phyloP scores from a whole-genome alignment of 2,329 filamentous ascomycete species.

The Geosmithia morbida region DNA sequence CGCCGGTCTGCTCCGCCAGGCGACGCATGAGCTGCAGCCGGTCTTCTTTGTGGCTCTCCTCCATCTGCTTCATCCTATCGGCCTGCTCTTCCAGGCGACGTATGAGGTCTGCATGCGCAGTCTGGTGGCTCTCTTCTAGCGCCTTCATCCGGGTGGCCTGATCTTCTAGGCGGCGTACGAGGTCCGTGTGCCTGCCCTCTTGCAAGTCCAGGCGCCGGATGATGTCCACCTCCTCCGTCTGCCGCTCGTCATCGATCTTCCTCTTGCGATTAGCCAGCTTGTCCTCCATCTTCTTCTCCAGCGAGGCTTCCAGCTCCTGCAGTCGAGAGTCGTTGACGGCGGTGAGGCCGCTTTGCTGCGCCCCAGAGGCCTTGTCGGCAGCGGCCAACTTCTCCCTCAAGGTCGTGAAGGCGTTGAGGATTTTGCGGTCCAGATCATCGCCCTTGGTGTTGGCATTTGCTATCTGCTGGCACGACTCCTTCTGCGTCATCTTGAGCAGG shows the following conservation, averaged over 20 bases:
- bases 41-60: too few relatives aligned
- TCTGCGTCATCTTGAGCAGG: neutral
- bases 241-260: neutral
- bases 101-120: too few relatives aligned
- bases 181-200: neutral
- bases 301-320: neutral
- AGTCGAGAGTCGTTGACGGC: neutral
- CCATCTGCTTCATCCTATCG: too few relatives aligned
- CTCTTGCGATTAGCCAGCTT: neutral
- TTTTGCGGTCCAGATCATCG: neutral
- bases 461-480: neutral
- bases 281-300: neutral
- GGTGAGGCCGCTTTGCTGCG: neutral
- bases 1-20: too few relatives aligned
- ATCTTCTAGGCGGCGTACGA: neutral
- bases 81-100: neutral
- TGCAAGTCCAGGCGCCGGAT: neutral
- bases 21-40: too few relatives aligned
- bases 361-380: too few relatives aligned
- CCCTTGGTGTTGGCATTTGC: neutral
- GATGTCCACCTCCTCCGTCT: neutral
- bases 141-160: neutral
- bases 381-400: neutral
- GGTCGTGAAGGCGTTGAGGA: neutral
- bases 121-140: neutral